These are phyloP conservation scores for Curvularia sp. DNA, from an alignment of 2,329 filamentous ascomycete genomes.

Conservation along the genomic window DNA sequence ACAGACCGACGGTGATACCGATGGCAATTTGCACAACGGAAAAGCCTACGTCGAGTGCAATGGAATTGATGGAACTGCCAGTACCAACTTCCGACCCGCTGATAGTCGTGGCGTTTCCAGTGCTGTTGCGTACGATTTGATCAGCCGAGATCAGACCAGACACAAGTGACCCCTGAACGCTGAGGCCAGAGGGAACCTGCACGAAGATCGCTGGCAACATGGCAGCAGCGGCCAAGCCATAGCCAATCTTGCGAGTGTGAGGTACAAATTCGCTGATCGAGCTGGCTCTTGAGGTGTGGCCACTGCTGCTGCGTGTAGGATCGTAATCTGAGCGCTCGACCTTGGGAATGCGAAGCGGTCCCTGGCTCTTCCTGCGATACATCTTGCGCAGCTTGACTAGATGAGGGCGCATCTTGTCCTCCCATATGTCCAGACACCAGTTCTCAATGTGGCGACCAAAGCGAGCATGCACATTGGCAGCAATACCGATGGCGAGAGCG, in stretches of 20 bases:
- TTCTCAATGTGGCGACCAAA: constrained; percentile 67
- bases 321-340: constrained; percentile 32
- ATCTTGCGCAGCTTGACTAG: constrained; percentile 39
- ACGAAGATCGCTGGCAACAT: constrained; percentile 88
- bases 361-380: constrained; percentile 31
- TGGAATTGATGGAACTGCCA: constrained; percentile 47
- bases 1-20: constrained; percentile 59
- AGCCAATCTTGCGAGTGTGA: constrained; percentile 58
- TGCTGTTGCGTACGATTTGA: constrained; percentile 59
- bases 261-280: constrained; percentile 40
- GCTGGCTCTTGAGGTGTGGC: constrained; percentile 29
- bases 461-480: constrained; percentile 80
- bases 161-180: constrained; percentile 64
- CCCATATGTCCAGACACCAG: constrained; percentile 62
- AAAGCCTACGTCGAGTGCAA: constrained; percentile 58
- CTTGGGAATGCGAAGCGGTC: constrained; percentile 22
- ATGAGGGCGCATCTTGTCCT: constrained; percentile 56
- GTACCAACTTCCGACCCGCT: constrained; percentile 33
- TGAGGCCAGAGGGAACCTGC: constrained; percentile 66
- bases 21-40: constrained; percentile 59
- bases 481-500: constrained; percentile 75
- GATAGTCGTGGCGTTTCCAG: constrained; percentile 53
- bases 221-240: constrained; percentile 81
- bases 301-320: constrained; percentile 26
- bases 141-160: constrained; percentile 64